Percentiles rank a stretch among this genome's conserved stretches.
Evolutionary conservation across 2,329 filamentous ascomycete genomes (phyloP).

Genomic region (Nemania bipapillata): DNA sequence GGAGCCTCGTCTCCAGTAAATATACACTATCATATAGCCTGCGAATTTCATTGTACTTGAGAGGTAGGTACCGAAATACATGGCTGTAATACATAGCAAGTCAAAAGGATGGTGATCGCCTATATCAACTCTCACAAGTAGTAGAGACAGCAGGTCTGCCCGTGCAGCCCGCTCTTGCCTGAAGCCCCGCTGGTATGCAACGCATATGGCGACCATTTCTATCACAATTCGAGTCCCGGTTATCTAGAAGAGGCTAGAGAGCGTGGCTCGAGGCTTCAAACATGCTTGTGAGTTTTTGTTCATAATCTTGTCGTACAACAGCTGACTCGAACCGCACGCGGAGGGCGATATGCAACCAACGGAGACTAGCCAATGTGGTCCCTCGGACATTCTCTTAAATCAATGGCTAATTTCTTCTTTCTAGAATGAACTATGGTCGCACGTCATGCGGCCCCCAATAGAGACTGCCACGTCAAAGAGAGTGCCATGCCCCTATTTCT

Average conservation of each 20-base stretch:
- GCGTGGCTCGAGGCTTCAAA: slow-evolving; percentile 31
- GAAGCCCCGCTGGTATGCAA: slow-evolving; percentile 35
- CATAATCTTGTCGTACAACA: slow-evolving; percentile 44
- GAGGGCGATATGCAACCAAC: slow-evolving; percentile 44
- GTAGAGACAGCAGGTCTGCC: slow-evolving; percentile 28
- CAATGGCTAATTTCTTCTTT: slow-evolving; percentile 42
- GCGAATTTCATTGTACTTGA: slow-evolving; percentile 7
- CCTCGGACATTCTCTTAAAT: slow-evolving; percentile 43
- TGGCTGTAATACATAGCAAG: too few species aligned
- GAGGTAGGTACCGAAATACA: slow-evolving; percentile 19
- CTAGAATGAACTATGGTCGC: slow-evolving; percentile 48
- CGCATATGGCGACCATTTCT: slow-evolving; percentile 28
- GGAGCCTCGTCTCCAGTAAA: slow-evolving; percentile 39
- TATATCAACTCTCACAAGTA: slow-evolving; percentile 5
- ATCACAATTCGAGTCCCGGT: slow-evolving; percentile 33
- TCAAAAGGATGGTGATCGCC: slow-evolving; percentile 5
- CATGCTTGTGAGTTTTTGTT: slow-evolving; percentile 38
- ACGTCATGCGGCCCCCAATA: slow-evolving; percentile 44
- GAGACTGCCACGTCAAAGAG: slow-evolving; percentile 51
- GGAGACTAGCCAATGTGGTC: slow-evolving; percentile 43
- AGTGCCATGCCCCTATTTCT: slow-evolving; percentile 45
- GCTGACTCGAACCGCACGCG: slow-evolving; percentile 44
- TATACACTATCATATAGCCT: slow-evolving; percentile 17
- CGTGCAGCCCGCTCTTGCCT: slow-evolving; percentile 32
- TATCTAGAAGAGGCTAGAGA: slow-evolving; percentile 12